Evolutionary conservation across 2,329 filamentous ascomycete genomes (phyloP).

Genomic region (Xenosphaeropsis pyriputrescens): DNA sequence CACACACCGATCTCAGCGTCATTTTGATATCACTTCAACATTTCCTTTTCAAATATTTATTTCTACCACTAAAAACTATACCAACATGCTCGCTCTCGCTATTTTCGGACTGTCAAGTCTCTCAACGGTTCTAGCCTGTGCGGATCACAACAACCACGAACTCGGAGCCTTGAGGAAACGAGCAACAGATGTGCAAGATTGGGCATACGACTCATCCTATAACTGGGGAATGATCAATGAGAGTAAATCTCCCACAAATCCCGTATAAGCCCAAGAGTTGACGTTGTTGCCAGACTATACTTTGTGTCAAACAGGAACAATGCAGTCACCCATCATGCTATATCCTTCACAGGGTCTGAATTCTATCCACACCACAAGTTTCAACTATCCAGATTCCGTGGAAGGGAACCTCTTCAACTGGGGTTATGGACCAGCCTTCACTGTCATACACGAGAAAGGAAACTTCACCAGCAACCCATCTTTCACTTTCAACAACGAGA

Average conservation of each 20-base stretch:
- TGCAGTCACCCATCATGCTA: constrained; percentile 33
- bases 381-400: constrained; percentile 23
- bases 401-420: constrained; percentile 30
- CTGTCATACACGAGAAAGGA: constrained; percentile 19
- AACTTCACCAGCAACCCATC: constrained; percentile 23
- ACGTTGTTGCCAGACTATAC: constrained; percentile 18
- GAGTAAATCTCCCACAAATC: constrained; percentile 9
- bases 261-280: neutral
- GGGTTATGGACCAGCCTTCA: constrained; percentile 31
- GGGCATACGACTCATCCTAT: constrained; percentile 21
- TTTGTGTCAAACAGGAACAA: constrained; percentile 31
- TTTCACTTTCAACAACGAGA: constrained; percentile 29
- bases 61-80: too few species aligned
- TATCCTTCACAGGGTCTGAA: constrained; percentile 23
- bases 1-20: too few species aligned
- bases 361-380: constrained; percentile 22
- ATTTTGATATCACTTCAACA: too few species aligned
- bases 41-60: too few species aligned
- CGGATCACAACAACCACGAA: constrained; percentile 7
- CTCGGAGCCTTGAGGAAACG: constrained; percentile 3
- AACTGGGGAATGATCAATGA: constrained; percentile 23
- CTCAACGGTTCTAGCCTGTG: constrained; percentile 8
- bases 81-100: too few species aligned
- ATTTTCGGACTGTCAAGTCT: constrained; percentile 1
- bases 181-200: constrained; percentile 8